Percentiles rank a stretch among this genome's conserved stretches.
Evolutionary conservation across 1,284 basidiomycete species (phyloP).

Genomic region (Erythrobasidium hasegawianum): DNA sequence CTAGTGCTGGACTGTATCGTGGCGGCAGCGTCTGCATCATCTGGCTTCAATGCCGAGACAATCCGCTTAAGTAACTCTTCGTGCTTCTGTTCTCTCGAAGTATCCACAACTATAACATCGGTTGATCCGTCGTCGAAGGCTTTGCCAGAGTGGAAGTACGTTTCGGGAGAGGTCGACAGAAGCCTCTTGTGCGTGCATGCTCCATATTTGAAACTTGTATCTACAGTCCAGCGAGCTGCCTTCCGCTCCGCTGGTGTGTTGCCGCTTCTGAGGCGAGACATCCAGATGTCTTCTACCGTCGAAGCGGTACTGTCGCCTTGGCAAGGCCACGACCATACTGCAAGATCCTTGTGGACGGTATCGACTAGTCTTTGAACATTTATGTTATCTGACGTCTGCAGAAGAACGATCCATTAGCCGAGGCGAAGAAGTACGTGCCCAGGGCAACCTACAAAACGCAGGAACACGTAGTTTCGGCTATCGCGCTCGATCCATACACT

Average conservation of each 20-base stretch:
- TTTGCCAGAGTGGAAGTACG: slow-evolving; percentile 21
- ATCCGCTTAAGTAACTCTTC: slow-evolving; percentile 12
- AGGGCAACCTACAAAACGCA: slow-evolving; percentile 9
- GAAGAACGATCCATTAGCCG: background rate
- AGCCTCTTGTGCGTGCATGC: slow-evolving; percentile 18
- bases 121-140: slow-evolving; percentile 13
- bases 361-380: no score
- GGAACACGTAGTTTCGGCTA: slow-evolving; percentile 20
- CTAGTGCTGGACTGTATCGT: background rate
- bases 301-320: background rate
- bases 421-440: background rate
- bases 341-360: background rate
- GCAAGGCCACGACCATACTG: slow-evolving; percentile 10
- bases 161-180: slow-evolving; percentile 31
- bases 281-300: slow-evolving; percentile 11
- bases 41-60: background rate
- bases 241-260: slow-evolving; percentile 25
- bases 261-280: slow-evolving; percentile 26
- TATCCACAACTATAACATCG: slow-evolving; percentile 28
- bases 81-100: slow-evolving; percentile 10
- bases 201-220: slow-evolving; percentile 14
- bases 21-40: background rate
- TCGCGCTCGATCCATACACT: slow-evolving; percentile 34
- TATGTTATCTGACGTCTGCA: no score
- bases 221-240: slow-evolving; percentile 19